Evolutionary conservation across 2,329 filamentous ascomycete genomes (phyloP).

Genomic region (Botrytis paeoniae): DNA sequence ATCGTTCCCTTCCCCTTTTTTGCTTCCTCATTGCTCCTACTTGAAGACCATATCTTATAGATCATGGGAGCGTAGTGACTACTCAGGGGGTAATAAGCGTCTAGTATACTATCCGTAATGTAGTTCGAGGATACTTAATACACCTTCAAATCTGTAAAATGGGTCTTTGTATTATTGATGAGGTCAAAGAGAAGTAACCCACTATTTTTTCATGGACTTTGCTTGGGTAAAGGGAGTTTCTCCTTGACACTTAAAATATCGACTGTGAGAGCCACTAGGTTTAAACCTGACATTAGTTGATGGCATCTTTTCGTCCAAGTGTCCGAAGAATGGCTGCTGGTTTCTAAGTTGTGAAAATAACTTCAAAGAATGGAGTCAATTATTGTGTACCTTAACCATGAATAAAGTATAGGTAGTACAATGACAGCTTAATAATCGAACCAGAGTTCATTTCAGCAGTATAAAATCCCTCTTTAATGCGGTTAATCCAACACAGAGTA

Average conservation of each 20-base stretch:
- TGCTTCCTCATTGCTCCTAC: no score
- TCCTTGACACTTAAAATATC: neutral
- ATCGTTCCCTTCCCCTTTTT: no score
- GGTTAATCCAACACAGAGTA: accelerated
- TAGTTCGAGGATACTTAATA: no score
- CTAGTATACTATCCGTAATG: no score
- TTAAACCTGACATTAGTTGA: neutral
- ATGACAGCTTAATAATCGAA: neutral
- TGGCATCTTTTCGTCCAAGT: neutral
- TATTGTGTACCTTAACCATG: neutral
- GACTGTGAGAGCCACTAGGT: neutral
- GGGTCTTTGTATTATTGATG: no score
- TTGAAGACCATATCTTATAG: no score
- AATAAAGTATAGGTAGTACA: neutral
- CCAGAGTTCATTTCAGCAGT: neutral
- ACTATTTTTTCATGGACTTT: neutral
- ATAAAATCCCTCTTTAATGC: neutral
- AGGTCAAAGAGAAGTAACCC: no score
- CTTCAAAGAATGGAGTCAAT: neutral
- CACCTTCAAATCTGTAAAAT: no score
- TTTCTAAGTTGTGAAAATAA: neutral
- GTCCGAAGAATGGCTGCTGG: neutral
- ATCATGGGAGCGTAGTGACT: no score
- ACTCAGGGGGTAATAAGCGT: no score
- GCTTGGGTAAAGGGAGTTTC: neutral